Base-by-base conservation (phyloP, 1,284 basidiomycete genomes). In the Trichosporon faecale region DNA sequence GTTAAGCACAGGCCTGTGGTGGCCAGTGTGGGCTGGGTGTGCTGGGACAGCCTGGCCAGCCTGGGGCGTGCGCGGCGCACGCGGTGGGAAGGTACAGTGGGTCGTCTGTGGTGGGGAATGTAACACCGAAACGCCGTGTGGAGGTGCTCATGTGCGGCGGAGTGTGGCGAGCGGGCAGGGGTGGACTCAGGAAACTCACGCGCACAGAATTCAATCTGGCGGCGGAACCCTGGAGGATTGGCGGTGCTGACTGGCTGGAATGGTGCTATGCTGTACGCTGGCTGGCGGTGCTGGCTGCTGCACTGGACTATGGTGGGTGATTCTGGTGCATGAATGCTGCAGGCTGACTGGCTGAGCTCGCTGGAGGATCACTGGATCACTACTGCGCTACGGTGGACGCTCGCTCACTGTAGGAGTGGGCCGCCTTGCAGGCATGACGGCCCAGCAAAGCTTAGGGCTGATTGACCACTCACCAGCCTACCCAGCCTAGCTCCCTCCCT, bases 341-440 rank as follows among this genome's bases (percentile, higher is more conserved):
- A 57, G 52, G 61, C 61, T 64, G 37, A 35, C 61, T 64, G 61
- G 61, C 64, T 65, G 23, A 21, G 27, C 11, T 11, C 46, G 29
- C 25, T 40, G 9, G 29, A 64, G 27, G 33, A 64, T 64, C 29
- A 35, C 25, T 64, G 33, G 25, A 64, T 35, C 25, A 23, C 21
- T 23, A 16, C 52, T 25, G 4, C 21, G 49, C 49, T 25, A 33
- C 23, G 7, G 11, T 44, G 40, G 18, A 44, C 40, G 40, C 18
- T 44, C 40, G 40, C 18, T 44, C 40, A 44, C 40, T 18, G 40
- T 44, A 44, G 33, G n/a, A n/a, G 35, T 37, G 35, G 35, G 35
- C 11, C 35, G 35, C 11, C 35, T 12, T 9, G 3, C 35, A 44
- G 40, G 40, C 40, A 44, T 44, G 16, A 44, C 16, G 40, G 40